Conservation (phyloP, 2,329 filamentous ascomycete genomes). For the Nothopassalora personata region DNA sequence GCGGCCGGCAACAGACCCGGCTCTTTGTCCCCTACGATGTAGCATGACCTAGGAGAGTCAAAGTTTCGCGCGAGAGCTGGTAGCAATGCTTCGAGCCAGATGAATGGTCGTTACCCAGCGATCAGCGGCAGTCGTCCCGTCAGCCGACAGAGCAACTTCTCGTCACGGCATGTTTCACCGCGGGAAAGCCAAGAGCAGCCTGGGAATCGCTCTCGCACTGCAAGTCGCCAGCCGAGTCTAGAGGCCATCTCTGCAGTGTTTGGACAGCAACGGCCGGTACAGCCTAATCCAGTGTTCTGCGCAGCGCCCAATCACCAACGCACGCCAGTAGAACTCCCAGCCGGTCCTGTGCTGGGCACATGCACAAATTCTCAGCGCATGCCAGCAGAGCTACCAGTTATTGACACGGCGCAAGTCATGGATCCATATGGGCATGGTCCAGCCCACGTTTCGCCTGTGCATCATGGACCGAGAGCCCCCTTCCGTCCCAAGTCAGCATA, state of each 20-base stretch:
- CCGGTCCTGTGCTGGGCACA: neutral
- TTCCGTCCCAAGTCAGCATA: constrained; percentile 28
- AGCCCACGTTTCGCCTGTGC: neutral
- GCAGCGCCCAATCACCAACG: neutral
- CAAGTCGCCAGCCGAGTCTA: neutral
- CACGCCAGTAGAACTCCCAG: neutral
- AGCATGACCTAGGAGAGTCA: constrained; percentile 6
- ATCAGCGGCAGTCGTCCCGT: constrained; percentile 33
- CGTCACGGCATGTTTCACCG: neutral
- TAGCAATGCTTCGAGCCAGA: constrained; percentile 27
- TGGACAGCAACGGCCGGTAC: neutral
- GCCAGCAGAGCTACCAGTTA: neutral
- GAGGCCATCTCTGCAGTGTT: constrained; percentile 1
- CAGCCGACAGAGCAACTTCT: constrained; percentile 15
- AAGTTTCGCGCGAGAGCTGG: constrained; percentile 8
- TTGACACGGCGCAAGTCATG: neutral
- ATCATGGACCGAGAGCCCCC: neutral
- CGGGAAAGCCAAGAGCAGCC: neutral
- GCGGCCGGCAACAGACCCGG: neutral
- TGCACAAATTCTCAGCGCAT: neutral
- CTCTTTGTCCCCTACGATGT: constrained; percentile 15
- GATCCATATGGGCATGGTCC: neutral
- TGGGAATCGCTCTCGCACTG: neutral
- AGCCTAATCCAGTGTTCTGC: neutral
- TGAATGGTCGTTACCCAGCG: constrained; percentile 44